A percentile compares a stretch with the other conserved stretches of the same genome.
phyloP scores from a whole-genome alignment of 768 basidiomycete genomes.

The Mycena vulgaris region DNA sequence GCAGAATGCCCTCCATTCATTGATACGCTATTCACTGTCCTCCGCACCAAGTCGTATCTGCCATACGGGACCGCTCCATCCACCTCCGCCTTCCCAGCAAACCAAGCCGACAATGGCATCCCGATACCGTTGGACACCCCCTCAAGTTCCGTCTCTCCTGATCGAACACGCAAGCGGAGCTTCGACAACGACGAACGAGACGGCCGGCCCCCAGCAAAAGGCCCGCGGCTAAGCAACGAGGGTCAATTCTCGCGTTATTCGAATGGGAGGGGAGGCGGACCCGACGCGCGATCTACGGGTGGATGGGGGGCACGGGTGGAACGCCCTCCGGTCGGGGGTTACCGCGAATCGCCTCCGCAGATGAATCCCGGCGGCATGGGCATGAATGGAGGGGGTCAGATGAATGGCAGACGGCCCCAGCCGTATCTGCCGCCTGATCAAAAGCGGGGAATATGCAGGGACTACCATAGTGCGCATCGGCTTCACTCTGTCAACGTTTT shows the following conservation, averaged over 20 bases:
- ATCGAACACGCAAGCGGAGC: constrained; percentile 77
- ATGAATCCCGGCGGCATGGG: constrained; percentile 55
- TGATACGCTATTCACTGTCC: constrained; percentile 86
- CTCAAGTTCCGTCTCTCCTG: constrained; percentile 58
- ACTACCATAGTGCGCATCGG: constrained; percentile 88
- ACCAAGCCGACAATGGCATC: constrained; percentile 74
- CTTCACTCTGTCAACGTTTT: constrained; percentile 8
- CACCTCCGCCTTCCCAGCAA: constrained; percentile 58
- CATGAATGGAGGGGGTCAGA: constrained; percentile 56
- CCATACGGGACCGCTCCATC: constrained; percentile 70
- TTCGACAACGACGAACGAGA: constrained; percentile 75
- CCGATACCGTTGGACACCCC: constrained; percentile 83
- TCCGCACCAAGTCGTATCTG: constrained; percentile 89
- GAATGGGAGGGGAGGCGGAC: constrained; percentile 54
- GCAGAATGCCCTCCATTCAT: constrained; percentile 84
- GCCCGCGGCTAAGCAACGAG: constrained; percentile 76
- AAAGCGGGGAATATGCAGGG: constrained; percentile 86
- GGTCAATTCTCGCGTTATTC: constrained; percentile 77
- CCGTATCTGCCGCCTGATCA: constrained; percentile 82
- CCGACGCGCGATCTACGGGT: constrained; percentile 41
- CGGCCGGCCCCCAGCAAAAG: constrained; percentile 75
- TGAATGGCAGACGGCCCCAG: constrained; percentile 66
- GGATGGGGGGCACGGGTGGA: constrained; percentile 41
- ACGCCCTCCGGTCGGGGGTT: constrained; percentile 52
- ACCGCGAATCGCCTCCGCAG: constrained; percentile 40